Evolutionary conservation across 2,329 filamentous ascomycete genomes (phyloP).

Genomic region (Fonsecaea multimorphosa): DNA sequence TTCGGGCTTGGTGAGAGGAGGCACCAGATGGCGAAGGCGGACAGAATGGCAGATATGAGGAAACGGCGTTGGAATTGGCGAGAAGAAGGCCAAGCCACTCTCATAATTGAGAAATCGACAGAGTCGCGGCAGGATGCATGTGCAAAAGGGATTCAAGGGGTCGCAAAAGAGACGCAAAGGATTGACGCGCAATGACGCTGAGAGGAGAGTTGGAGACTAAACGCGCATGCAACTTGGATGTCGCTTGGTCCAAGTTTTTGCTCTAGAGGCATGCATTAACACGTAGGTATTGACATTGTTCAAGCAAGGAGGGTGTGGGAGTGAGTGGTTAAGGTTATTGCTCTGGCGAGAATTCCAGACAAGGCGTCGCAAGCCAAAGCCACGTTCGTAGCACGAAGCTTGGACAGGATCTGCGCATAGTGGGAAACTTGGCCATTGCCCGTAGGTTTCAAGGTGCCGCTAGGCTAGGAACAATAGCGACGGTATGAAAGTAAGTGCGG

Average conservation of each 20-base stretch:
- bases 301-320: neutral
- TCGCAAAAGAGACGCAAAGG: neutral
- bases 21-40: conserved; percentile 17
- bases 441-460: neutral
- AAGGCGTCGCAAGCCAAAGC: conserved; percentile 4
- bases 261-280: neutral
- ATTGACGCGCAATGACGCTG: neutral
- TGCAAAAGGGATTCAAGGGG: neutral
- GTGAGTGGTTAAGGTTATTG: neutral
- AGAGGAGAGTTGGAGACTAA: neutral
- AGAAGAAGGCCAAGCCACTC: conserved; percentile 16
- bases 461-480: neutral
- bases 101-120: conserved; percentile 15
- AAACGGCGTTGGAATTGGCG: conserved; percentile 25
- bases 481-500: neutral
- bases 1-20: conserved; percentile 14
- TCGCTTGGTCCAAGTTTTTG: neutral
- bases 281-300: neutral
- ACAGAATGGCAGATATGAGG: conserved; percentile 18
- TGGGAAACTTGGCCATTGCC: neutral
- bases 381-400: neutral
- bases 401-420: neutral
- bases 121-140: neutral
- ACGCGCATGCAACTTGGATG: neutral
- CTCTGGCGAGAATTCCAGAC: neutral